A percentile compares a stretch with the other conserved stretches of the same genome.
These are phyloP conservation scores for Verticillium nubilum DNA, from an alignment of 2,329 filamentous ascomycete genomes.

Conservation along the genomic window DNA sequence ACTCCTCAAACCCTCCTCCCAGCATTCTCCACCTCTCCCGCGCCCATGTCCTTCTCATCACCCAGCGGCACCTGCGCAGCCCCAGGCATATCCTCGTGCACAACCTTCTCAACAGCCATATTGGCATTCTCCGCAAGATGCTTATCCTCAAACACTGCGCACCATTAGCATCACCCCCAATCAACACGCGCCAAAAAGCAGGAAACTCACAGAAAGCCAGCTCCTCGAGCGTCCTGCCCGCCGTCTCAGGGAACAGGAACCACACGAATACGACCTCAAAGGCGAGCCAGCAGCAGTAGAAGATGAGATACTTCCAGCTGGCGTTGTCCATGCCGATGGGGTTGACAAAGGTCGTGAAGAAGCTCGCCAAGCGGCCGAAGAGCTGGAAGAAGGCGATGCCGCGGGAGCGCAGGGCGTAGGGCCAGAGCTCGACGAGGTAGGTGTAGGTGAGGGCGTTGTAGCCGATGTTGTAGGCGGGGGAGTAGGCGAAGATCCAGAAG, in stretches of 20 bases:
- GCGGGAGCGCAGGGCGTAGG: conserved; percentile 48
- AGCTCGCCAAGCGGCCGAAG: conserved; percentile 9
- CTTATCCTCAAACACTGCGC: conserved; percentile 24
- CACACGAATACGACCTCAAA: conserved; percentile 50
- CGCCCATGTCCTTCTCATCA: neutral
- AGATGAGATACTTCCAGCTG: conserved; percentile 12
- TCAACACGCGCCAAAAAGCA: neutral
- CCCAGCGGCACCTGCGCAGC: neutral
- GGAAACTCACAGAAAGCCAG: conserved; percentile 14
- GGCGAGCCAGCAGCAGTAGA: conserved; percentile 13
- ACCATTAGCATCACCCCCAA: neutral
- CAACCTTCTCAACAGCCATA: conserved; percentile 21
- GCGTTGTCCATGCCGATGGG: conserved; percentile 11
- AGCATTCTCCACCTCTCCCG: neutral
- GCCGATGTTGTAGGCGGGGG: conserved; percentile 52
- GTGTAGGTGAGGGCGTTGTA: conserved; percentile 57
- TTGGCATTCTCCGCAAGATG: conserved; percentile 19
- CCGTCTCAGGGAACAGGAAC: conserved; percentile 75
- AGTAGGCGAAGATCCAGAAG: conserved; percentile 52
- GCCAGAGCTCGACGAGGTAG: conserved; percentile 55
- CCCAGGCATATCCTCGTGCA: conserved; percentile 4
- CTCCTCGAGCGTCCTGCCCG: conserved; percentile 69
- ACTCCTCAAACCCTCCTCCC: neutral
- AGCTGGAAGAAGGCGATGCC: conserved; percentile 40
- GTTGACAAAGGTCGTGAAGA: conserved; percentile 15